Conservation (phyloP, 1,139 yeast species). For the Hansenula sp. region DNA sequence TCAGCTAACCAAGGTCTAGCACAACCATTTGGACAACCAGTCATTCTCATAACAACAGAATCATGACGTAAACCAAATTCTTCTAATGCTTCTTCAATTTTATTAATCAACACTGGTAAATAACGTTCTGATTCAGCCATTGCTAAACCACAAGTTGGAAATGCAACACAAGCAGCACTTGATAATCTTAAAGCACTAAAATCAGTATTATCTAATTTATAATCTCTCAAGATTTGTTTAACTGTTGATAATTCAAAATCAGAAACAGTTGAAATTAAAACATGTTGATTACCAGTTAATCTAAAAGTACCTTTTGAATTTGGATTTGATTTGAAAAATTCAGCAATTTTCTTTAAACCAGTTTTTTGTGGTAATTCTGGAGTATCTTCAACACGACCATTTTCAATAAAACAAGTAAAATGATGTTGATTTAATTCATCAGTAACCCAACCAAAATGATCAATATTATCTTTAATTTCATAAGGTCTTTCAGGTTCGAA, state of each 20-base stretch:
- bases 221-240: slow-evolving; percentile 61
- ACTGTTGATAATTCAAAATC: slow-evolving; percentile 63
- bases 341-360: slow-evolving; percentile 78
- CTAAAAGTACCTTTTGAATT: slow-evolving; percentile 76
- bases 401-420: slow-evolving; percentile 91
- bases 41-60: slow-evolving; percentile 95
- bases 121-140: slow-evolving; percentile 99
- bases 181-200: slow-evolving; percentile 84
- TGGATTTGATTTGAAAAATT: slow-evolving; percentile 40
- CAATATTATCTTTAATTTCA: slow-evolving; percentile 82
- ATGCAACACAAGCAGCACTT: slow-evolving; percentile 96
- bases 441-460: slow-evolving; percentile 90
- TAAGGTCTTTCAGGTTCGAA: slow-evolving; percentile 69
- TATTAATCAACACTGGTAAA: slow-evolving; percentile 75
- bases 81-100: slow-evolving; percentile 80
- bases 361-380: slow-evolving; percentile 86
- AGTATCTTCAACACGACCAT: slow-evolving; percentile 95
- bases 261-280: slow-evolving; percentile 66
- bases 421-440: slow-evolving; percentile 87
- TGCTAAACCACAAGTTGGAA: slow-evolving; percentile 98
- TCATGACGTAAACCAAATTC: slow-evolving; percentile 94
- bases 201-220: slow-evolving; percentile 79
- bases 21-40: slow-evolving; percentile 99
- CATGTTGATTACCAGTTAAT: slow-evolving; percentile 94
- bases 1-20: slow-evolving; percentile 99